Percentiles rank a stretch among this genome's conserved stretches.
Evolutionary conservation across 148 eudicot species (phyloP).

Genomic region (Rhododendron griersonianum): DNA sequence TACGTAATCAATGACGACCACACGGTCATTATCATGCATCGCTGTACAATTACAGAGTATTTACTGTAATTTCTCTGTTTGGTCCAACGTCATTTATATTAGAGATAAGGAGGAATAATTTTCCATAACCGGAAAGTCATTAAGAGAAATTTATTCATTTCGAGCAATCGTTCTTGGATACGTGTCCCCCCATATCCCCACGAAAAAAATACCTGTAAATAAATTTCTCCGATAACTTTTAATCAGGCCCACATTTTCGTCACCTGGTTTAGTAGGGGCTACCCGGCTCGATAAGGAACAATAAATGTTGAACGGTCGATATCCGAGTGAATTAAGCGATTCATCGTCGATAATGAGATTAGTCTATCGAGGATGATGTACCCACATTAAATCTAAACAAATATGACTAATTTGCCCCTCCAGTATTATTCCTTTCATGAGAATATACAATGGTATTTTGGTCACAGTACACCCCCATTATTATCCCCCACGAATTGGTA

Average conservation of each 20-base stretch:
- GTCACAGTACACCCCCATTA: no score
- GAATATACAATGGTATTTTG: no score
- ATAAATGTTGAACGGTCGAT: background rate
- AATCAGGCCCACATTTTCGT: background rate
- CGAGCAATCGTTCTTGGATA: background rate
- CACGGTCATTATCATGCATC: background rate
- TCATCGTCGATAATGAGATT: background rate
- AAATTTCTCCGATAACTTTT: background rate
- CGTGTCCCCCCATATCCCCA: background rate
- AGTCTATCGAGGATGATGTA: background rate
- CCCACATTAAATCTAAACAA: background rate
- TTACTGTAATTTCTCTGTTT: background rate
- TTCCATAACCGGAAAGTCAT: slow-evolving; percentile 2
- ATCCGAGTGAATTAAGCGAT: background rate
- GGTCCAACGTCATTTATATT: background rate
- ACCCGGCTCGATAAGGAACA: background rate
- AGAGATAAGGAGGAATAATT: slow-evolving; percentile 14
- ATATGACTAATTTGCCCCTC: background rate
- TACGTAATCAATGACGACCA: background rate
- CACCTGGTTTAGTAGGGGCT: background rate
- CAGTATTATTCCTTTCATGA: no score
- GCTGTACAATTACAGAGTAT: background rate
- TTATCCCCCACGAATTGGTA: no score
- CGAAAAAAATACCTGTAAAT: no score
- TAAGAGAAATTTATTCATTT: background rate